Conservation (phyloP, 805 yeast genomes). For the Starmerella sp. region DNA sequence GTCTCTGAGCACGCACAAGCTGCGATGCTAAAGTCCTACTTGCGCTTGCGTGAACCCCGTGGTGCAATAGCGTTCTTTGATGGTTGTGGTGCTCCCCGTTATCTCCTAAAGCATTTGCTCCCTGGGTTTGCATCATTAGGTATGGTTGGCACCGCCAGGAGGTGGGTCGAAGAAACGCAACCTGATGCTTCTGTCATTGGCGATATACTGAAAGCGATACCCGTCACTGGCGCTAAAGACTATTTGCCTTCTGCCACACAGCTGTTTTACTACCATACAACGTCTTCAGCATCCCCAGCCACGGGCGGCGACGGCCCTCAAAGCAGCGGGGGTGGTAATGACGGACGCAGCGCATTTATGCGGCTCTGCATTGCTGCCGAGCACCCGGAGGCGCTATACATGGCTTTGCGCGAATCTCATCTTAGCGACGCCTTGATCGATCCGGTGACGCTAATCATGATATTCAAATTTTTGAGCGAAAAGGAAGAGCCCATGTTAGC, state of each 20-base stretch:
- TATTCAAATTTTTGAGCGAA: slow-evolving; percentile 9
- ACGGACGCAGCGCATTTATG: slow-evolving; percentile 21
- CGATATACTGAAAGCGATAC: slow-evolving; percentile 7
- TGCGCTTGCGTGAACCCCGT: slow-evolving; percentile 6
- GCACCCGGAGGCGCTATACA: slow-evolving; percentile 19
- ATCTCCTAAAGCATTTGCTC: slow-evolving; percentile 11
- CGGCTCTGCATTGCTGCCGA: slow-evolving; percentile 18
- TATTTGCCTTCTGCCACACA: slow-evolving; percentile 18
- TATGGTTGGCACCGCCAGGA: slow-evolving; percentile 11
- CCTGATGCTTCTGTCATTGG: not conserved
- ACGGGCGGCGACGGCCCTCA: not conserved
- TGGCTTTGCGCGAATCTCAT: slow-evolving; percentile 26
- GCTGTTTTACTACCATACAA: slow-evolving; percentile 6
- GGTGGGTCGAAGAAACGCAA: slow-evolving; percentile 10
- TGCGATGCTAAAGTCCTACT: slow-evolving; percentile 10
- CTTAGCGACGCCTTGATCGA: slow-evolving; percentile 26
- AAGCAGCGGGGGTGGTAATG: slow-evolving; percentile 3
- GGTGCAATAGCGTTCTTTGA: slow-evolving; percentile 17
- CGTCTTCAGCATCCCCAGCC: not conserved
- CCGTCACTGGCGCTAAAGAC: not conserved
- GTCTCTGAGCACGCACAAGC: slow-evolving; percentile 7
- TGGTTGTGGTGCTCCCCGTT: slow-evolving; percentile 14
- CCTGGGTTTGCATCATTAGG: slow-evolving; percentile 15
- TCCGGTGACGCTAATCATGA: slow-evolving; percentile 23
- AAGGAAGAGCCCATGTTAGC: slow-evolving; percentile 23